These are phyloP conservation scores for Lodderomyces elongisporus DNA, from an alignment of 1,139 yeast species.

Conservation along the genomic window DNA sequence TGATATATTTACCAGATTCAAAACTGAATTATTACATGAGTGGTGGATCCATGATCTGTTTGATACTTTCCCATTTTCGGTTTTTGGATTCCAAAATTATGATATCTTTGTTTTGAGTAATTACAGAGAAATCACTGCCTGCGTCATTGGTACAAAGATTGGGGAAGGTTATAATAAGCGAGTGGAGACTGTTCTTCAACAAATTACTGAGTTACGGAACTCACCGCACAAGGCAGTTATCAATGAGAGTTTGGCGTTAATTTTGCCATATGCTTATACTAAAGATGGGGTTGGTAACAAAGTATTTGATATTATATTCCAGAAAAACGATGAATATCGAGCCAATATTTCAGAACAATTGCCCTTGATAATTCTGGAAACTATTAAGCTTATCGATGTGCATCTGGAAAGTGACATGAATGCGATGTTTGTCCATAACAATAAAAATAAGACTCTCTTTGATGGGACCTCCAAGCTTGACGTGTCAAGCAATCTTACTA, in stretches of 20 bases:
- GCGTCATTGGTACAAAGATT: constrained; percentile 24
- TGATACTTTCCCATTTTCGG: constrained; percentile 31
- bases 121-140: constrained; percentile 31
- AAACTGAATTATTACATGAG: constrained; percentile 31
- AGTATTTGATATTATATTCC: constrained; percentile 21
- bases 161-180: too few species aligned
- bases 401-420: constrained; percentile 19
- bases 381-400: constrained; percentile 38
- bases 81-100: constrained; percentile 29
- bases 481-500: constrained; percentile 1
- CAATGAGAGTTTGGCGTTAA: constrained; percentile 29
- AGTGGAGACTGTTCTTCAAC: not conserved
- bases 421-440: not conserved
- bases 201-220: constrained; percentile 15
- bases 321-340: constrained; percentile 14
- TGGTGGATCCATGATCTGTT: constrained; percentile 37
- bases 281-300: constrained; percentile 37
- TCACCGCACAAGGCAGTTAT: constrained; percentile 18
- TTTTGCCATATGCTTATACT: constrained; percentile 44
- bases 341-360: constrained; percentile 16
- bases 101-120: constrained; percentile 24
- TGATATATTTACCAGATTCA: constrained; percentile 24
- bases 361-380: constrained; percentile 19
- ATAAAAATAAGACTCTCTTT: constrained; percentile 5
- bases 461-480: constrained; percentile 6